These are phyloP conservation scores for Durio zibethinus DNA, from an alignment of 345 rosid genomes.

Conservation along the genomic window DNA sequence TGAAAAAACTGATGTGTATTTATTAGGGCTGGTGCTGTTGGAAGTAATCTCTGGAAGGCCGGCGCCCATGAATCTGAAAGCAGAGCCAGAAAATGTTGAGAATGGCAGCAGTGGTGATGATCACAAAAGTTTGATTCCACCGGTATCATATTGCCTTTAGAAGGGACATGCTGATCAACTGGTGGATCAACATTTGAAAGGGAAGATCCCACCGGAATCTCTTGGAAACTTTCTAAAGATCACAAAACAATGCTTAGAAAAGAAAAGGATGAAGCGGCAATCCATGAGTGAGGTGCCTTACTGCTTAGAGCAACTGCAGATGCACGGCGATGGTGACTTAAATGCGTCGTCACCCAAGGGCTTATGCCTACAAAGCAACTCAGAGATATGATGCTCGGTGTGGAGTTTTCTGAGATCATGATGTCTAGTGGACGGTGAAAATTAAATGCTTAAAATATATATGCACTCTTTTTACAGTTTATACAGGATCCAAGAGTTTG, in stretches of 20 bases:
- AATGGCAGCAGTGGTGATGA: not conserved
- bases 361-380: not conserved
- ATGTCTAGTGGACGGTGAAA: not conserved
- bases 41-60: slow-evolving; percentile 36
- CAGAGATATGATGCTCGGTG: not conserved
- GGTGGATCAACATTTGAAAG: not conserved
- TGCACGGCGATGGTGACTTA: not conserved
- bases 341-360: not conserved
- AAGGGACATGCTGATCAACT: not conserved
- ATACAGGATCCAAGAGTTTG: not conserved
- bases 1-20: slow-evolving; percentile 36
- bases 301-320: not conserved
- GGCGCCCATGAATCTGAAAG: not conserved
- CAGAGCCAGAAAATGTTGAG: not conserved
- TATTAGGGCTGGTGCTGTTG: slow-evolving; percentile 34
- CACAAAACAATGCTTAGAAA: not conserved
- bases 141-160: not conserved
- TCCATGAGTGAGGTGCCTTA: not conserved
- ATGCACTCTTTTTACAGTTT: not conserved
- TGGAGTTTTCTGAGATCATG: not conserved
- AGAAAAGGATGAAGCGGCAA: not conserved
- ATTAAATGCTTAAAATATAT: not conserved
- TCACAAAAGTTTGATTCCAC: not conserved
- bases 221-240: not conserved
- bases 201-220: not conserved